Evolutionary conservation across 257 asterid genomes (phyloP).

Genomic region (Nicotiana benthamiana): DNA sequence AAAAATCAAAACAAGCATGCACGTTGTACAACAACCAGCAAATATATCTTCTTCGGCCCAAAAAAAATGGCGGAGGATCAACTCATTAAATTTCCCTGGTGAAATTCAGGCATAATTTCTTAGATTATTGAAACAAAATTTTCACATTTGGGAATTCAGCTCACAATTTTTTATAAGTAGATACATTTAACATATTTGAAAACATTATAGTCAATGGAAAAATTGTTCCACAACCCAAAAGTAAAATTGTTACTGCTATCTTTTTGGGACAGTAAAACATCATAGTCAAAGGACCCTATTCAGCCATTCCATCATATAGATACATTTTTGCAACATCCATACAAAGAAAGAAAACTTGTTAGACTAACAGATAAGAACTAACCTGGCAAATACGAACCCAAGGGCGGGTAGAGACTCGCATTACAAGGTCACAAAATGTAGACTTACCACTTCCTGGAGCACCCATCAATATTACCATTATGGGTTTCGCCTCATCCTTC

Average conservation of each 20-base stretch:
- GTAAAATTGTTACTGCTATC: not conserved
- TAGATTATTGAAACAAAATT: not conserved
- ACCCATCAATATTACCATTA: conserved; percentile 58
- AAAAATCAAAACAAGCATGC: not conserved
- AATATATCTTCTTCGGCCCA: not conserved
- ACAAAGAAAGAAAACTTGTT: not conserved
- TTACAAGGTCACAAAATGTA: conserved; percentile 69
- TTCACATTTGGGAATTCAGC: not conserved
- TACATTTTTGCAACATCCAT: not conserved
- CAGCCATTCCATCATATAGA: conserved; percentile 34
- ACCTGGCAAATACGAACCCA: conserved; percentile 98
- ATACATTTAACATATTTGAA: not conserved
- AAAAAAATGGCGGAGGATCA: not conserved
- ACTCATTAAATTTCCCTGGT: not conserved
- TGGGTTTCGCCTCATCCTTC: conserved; percentile 32
- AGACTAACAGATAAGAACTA: not conserved
- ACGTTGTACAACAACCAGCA: not conserved
- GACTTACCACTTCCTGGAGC: conserved; percentile 97
- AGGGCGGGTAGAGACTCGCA: conserved; percentile 41
- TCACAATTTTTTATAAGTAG: not conserved
- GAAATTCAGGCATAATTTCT: not conserved
- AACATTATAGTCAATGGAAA: not conserved
- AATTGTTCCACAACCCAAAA: not conserved
- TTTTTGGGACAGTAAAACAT: no score
- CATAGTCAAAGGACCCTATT: not conserved